Evolutionary conservation across 257 asterid species (phyloP), one percentile per base, ranked within the genome.

Genomic region (Solanum pimpinellifolium): DNA sequence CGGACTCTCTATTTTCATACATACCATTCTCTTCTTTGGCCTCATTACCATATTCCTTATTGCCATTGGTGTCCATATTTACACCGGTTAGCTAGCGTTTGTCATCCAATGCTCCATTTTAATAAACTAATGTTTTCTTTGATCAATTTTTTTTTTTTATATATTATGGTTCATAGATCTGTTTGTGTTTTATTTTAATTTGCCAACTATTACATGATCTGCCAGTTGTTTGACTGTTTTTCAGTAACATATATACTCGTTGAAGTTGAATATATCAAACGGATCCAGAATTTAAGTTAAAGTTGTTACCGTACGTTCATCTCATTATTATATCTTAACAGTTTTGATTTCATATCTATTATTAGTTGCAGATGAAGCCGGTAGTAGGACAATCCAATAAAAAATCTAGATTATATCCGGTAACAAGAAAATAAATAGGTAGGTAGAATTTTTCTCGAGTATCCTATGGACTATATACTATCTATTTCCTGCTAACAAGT

Each of bases 21-120:
- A 95, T 86, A 87, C 98, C 11, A 62, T 93, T 74, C 83, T 94
- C 80, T 95, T 94, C 92, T 95, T 97, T 92, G 96, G 93, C 85
- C 93, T 97, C 73, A 93, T 91, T 84, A 92, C 96, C 90, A 94
- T 97, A 87, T 91, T 94, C 91, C 88, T 97, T 92, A 89, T 97
- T 87, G 98, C 98, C 16, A 80, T 95, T 62, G 95, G 96, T 25
- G 88, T 95, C 49, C 98, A 97, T 83, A 69, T 97, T 87, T 95
- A 93, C 88, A 91, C 91, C 92, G 98, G 98, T 74, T 81, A 81
- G 39, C 76, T 42, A 42, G 21, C 46, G 12, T 70, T 73, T 74
- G 20, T 11, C 20, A 74, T 7, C 16, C 11, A 74, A 31, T 3
- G 8, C 29, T 74, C 16, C 10, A 33, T 72, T 18, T 73, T 21